A percentile compares a stretch with the other conserved stretches of the same genome.
phyloP scores from a whole-genome alignment of 257 asterid genomes.

The Dorcoceras hygrometricum region DNA sequence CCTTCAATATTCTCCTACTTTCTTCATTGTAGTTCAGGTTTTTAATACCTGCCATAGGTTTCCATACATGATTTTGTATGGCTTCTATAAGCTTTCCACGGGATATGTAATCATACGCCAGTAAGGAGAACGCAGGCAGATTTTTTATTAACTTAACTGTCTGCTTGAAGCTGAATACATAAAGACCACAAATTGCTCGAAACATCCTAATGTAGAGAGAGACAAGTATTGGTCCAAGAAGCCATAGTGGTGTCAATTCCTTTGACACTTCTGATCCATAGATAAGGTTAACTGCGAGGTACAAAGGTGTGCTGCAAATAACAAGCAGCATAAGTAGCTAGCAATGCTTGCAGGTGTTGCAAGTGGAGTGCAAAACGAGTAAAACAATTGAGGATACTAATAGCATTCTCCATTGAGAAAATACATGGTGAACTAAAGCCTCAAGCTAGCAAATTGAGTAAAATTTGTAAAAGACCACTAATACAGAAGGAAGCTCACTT shows the following conservation, averaged over 20 bases:
- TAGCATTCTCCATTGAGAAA: no score
- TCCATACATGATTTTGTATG: conserved; percentile 32
- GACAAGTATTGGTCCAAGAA: conserved; percentile 68
- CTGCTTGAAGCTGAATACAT: conserved; percentile 61
- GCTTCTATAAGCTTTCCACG: conserved; percentile 58
- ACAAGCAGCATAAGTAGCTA: conserved; percentile 6
- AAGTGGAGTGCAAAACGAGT: background rate
- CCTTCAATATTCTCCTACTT: conserved; percentile 40
- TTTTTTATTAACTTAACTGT: conserved; percentile 46
- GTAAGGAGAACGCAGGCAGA: conserved; percentile 41
- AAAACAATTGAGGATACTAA: no score
- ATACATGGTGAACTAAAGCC: no score
- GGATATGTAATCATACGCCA: conserved; percentile 32
- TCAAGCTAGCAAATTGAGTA: background rate
- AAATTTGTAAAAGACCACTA: background rate
- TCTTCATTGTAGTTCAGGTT: conserved; percentile 43
- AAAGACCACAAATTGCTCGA: conserved; percentile 49
- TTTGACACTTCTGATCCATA: conserved; percentile 66
- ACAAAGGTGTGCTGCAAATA: conserved; percentile 65
- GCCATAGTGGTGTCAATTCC: conserved; percentile 79
- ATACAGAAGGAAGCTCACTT: background rate
- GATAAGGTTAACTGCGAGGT: conserved; percentile 46
- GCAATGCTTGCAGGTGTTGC: background rate
- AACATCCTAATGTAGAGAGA: conserved; percentile 56
- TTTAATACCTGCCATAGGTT: conserved; percentile 45